Evolutionary conservation across 306 rosid species (phyloP).

Genomic region (Oxytropis ochrocephala): DNA sequence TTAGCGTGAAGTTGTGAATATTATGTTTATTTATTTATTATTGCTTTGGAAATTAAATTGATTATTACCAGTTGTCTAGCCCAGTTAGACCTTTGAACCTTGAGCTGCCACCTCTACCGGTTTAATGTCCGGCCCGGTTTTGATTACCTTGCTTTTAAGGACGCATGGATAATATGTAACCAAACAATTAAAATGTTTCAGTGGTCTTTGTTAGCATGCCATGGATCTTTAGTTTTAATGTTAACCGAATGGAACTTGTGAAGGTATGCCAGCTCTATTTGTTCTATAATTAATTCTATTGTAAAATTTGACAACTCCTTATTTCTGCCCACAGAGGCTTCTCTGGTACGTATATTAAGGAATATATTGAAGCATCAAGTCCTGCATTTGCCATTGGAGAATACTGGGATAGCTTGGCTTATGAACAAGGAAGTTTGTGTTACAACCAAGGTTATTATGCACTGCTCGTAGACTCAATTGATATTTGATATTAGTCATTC

Average conservation of each 20-base stretch:
- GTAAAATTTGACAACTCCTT: constrained; percentile 8
- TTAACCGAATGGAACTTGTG: background rate
- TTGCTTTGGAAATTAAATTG: no score
- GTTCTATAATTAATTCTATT: background rate
- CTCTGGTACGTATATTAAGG: constrained; percentile 62
- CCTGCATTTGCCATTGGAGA: constrained; percentile 80
- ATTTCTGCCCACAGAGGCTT: constrained; percentile 53
- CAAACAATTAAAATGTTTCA: background rate
- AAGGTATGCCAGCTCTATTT: constrained; percentile 4
- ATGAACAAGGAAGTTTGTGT: constrained; percentile 58
- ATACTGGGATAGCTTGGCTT: constrained; percentile 73
- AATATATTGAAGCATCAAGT: constrained; percentile 60
- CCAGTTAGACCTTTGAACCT: no score
- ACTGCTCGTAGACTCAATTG: constrained; percentile 1
- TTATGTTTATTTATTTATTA: no score
- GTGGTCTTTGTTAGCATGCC: background rate
- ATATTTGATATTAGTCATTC: constrained; percentile 9
- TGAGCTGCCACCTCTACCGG: no score
- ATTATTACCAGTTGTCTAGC: no score
- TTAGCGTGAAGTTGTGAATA: no score
- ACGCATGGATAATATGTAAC: background rate
- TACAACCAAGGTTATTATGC: constrained; percentile 62
- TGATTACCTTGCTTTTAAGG: background rate
- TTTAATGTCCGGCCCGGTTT: no score
- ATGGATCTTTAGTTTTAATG: background rate